Percentiles rank a stretch among this genome's conserved stretches.
These are phyloP conservation scores for Sporothrix brasiliensis DNA, from an alignment of 2,329 filamentous ascomycete genomes.

Conservation along the genomic window DNA sequence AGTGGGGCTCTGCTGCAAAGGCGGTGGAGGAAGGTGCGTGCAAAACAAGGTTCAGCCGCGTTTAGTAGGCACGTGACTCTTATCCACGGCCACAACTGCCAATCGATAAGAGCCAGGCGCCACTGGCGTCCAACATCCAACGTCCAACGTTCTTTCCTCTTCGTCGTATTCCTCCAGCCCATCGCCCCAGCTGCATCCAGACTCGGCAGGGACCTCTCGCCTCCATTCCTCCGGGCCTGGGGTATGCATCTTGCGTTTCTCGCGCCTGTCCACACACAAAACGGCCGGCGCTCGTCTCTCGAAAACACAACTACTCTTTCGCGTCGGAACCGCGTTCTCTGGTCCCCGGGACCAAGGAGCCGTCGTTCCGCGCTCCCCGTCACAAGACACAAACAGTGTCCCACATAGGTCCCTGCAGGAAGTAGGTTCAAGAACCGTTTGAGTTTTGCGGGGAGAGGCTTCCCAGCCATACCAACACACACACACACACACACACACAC, in stretches of 20 bases:
- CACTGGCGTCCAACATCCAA: neutral
- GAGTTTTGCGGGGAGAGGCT: constrained; percentile 19
- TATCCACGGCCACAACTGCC: neutral
- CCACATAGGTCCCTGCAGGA: neutral
- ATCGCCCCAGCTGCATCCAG: neutral
- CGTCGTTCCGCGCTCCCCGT: neutral
- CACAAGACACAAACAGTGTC: neutral
- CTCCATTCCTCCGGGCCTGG: constrained; percentile 6
- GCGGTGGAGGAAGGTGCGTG: constrained; percentile 18
- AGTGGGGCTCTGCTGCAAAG: constrained; percentile 10
- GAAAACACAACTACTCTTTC: constrained; percentile 1
- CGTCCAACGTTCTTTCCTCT: constrained; percentile 3
- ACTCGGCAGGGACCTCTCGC: neutral
- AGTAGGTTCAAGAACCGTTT: neutral
- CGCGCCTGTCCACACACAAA: constrained; percentile 10
- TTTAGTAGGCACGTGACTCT: neutral
- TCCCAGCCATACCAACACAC: neutral
- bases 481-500: neutral
- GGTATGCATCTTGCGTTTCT: constrained; percentile 9
- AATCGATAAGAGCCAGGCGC: constrained; percentile 9
- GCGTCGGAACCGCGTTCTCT: neutral
- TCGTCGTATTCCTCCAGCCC: neutral
- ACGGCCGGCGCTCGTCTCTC: neutral
- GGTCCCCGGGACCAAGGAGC: neutral
- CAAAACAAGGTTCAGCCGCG: too few relatives aligned